These are phyloP conservation scores for Sclerotiophoma versabilis DNA, from an alignment of 2,329 filamentous ascomycete genomes.

Conservation along the genomic window DNA sequence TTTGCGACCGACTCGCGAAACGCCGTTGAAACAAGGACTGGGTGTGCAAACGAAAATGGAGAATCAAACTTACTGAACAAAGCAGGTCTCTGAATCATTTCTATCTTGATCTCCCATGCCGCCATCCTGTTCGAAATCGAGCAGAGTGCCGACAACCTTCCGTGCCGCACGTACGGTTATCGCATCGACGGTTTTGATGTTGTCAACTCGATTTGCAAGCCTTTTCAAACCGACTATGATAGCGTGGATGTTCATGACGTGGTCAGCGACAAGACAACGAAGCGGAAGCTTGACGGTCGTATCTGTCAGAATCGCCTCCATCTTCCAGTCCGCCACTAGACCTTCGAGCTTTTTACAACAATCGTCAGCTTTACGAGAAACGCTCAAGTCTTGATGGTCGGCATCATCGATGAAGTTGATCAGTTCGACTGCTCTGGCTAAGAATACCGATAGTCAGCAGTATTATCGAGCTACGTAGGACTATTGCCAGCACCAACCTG, in stretches of 20 bases:
- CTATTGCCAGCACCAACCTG: not conserved
- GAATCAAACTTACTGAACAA: conserved; percentile 28
- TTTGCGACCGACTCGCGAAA: not conserved
- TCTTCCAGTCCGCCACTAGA: conserved; percentile 30
- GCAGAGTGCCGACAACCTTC: conserved; percentile 30
- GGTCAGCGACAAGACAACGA: conserved; percentile 33
- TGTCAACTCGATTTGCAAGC: conserved; percentile 15
- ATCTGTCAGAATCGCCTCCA: conserved; percentile 24
- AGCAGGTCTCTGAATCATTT: not conserved
- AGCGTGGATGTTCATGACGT: conserved; percentile 33
- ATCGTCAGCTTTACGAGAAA: conserved; percentile 22
- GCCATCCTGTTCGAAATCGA: conserved; percentile 24
- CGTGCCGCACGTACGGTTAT: conserved; percentile 32
- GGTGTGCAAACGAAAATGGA: not conserved
- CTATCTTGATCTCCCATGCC: not conserved
- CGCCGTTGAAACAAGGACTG: not conserved
- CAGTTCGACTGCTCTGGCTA: conserved; percentile 24
- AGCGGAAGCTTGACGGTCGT: not conserved
- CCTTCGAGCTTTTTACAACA: conserved; percentile 29
- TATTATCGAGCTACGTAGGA: not conserved
- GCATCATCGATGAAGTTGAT: conserved; percentile 28
- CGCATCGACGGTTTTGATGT: conserved; percentile 15
- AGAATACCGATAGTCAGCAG: not conserved
- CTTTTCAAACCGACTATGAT: conserved; percentile 38
- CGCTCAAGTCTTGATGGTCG: not conserved